These are phyloP conservation scores for Trichopus zeylanicus DNA, from an alignment of 116 monocot genomes.

Conservation along the genomic window DNA sequence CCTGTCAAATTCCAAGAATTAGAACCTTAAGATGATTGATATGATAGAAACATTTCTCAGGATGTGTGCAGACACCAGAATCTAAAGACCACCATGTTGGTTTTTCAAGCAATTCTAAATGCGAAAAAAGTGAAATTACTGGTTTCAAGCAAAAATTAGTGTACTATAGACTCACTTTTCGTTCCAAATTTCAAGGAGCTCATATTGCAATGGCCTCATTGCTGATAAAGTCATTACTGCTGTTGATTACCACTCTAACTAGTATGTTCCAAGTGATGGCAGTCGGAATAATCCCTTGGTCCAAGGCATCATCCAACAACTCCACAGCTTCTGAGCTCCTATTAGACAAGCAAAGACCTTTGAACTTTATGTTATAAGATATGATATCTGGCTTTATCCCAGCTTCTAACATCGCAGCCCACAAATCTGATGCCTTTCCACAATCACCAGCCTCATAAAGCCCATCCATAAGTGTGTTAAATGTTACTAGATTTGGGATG, in stretches of 20 bases:
- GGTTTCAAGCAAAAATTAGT: too few relatives aligned
- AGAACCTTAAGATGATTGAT: too few relatives aligned
- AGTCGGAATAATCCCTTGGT: conserved; percentile 43
- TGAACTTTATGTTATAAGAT: conserved; percentile 71
- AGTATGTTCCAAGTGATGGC: conserved; percentile 75
- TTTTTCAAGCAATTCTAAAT: too few relatives aligned
- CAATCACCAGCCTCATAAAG: conserved; percentile 44
- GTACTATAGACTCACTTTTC: too few relatives aligned
- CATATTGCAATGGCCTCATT: background rate
- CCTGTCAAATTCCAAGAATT: too few relatives aligned
- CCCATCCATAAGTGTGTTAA: conserved; percentile 81
- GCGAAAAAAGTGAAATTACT: too few relatives aligned
- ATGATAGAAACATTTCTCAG: too few relatives aligned
- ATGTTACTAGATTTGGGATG: conserved; percentile 58
- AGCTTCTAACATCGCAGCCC: conserved; percentile 55
- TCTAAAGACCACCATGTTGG: too few relatives aligned
- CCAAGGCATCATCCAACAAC: conserved; percentile 52
- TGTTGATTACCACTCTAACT: conserved; percentile 47
- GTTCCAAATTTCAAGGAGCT: background rate
- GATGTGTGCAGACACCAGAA: too few relatives aligned
- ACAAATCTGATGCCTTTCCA: conserved; percentile 52
- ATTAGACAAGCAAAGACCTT: conserved; percentile 68
- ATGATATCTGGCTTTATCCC: conserved; percentile 77
- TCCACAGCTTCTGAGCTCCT: conserved; percentile 39
- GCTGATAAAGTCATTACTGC: conserved; percentile 3